Evolutionary conservation across 2,329 filamentous ascomycete species (phyloP).

Genomic region (Penicillium sp.): DNA sequence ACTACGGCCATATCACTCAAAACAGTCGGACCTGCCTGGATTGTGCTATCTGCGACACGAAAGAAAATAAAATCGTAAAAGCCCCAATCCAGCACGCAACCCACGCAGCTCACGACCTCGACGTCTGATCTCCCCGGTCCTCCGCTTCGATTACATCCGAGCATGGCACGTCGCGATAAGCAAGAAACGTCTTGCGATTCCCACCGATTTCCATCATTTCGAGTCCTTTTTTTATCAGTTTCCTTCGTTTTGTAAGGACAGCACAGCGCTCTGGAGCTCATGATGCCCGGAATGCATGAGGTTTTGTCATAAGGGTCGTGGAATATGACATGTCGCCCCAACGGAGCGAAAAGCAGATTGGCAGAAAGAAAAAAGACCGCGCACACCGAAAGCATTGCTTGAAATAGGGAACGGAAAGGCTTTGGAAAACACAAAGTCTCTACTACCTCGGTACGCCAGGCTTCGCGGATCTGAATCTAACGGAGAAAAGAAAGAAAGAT

Average conservation of each 20-base stretch:
- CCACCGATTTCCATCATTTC: not conserved
- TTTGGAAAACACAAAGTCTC: conserved; percentile 25
- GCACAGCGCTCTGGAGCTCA: conserved; percentile 9
- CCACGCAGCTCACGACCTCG: not conserved
- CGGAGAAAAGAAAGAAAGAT: conserved; percentile 15
- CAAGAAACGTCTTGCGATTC: not conserved
- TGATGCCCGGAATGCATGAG: conserved; percentile 38
- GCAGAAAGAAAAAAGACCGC: conserved; percentile 4
- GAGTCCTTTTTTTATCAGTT: conserved; percentile 1
- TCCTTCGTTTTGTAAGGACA: not conserved
- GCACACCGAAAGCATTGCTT: conserved; percentile 7
- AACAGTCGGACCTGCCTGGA: conserved; percentile 21
- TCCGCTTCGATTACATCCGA: conserved; percentile 3
- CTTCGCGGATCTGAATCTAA: conserved; percentile 35
- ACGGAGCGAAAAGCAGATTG: conserved; percentile 15
- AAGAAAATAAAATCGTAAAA: conserved; percentile 13
- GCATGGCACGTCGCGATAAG: not conserved
- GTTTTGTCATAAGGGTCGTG: conserved; percentile 38
- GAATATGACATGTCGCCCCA: conserved; percentile 33
- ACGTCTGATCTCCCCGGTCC: conserved; percentile 1
- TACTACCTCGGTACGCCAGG: conserved; percentile 38
- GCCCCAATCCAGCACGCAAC: conserved; percentile 6
- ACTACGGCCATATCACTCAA: too few relatives aligned
- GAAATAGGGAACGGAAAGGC: conserved; percentile 14
- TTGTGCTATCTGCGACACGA: conserved; percentile 21